Base-by-base conservation (phyloP, 768 basidiomycete genomes). In the Lactarius trivialis region DNA sequence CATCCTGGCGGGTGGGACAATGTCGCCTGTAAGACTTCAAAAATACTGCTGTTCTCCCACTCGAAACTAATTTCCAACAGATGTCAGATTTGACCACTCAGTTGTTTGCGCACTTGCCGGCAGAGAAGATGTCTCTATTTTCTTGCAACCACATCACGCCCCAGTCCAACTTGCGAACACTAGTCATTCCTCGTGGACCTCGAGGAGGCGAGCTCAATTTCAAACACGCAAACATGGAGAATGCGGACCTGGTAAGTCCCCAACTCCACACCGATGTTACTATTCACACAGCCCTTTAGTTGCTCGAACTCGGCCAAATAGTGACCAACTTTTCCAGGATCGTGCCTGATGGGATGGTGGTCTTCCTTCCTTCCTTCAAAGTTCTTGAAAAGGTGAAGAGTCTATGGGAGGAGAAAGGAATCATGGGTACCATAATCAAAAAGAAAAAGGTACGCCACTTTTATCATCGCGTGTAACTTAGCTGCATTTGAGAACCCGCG, bases 1-100 rank as follows among this genome's bases (percentile, higher is more conserved):
- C n/a, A 76, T 98, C 32, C 77, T 99, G 41, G 96, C 97, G 8
- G 96, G 96, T 9, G 96, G 96, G 5, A 99, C 96, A 0, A 98
- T 99, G 97, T 93, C 93, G 7, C 96, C 96, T n/a, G 93, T 97
- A 58, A 56, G 79, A 15, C 17, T 75, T 58, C 30, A 33, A 32
- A 33, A 32, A 30, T 30, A 30, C 30, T 49, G 41, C 52, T 57
- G 33, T 17, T n/a, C 26, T 51, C 37, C 14, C 2, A 3, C 7
- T 30, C 49, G 2, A 9, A 41, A 12, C 26, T 60, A 53, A 59
- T 55, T 26, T 52, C 48, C 32, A 14, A 50, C 68, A 97, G 94
- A 89, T 96, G 55, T 85, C 87, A n/a, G 94, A 97, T 72, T 83
- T 98, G 17, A 75, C 85, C 24, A 78, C 79, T 55, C 94, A 98